phyloP scores from a whole-genome alignment of 306 rosid genomes.

The Quercus wislizeni region DNA sequence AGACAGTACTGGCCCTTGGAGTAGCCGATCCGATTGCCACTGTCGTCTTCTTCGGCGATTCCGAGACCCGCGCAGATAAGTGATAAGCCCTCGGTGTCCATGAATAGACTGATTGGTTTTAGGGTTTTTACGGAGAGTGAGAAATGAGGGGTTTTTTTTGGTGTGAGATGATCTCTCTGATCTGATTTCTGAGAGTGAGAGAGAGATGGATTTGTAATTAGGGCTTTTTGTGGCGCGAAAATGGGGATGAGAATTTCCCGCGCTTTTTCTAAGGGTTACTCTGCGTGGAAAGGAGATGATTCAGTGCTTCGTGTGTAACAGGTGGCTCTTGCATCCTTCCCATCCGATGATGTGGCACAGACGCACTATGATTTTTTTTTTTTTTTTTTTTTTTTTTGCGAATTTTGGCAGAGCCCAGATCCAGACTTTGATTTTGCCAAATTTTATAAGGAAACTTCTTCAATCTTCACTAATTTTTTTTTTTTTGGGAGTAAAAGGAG shows the following conservation, averaged over 20 bases:
- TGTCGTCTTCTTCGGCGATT: constrained; percentile 45
- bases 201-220: background rate
- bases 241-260: constrained; percentile 23
- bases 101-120: constrained; percentile 7
- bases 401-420: too few species aligned
- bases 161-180: background rate
- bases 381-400: too few species aligned
- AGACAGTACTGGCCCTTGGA: constrained; percentile 64
- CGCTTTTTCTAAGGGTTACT: background rate
- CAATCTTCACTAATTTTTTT: too few species aligned
- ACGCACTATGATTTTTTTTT: background rate
- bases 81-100: constrained; percentile 80
- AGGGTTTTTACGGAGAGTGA: background rate
- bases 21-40: constrained; percentile 64
- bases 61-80: constrained; percentile 77
- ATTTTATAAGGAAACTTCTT: too few species aligned
- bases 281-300: background rate
- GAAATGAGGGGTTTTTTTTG: background rate
- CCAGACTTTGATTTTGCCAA: too few species aligned
- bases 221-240: constrained; percentile 8
- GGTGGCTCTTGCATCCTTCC: background rate
- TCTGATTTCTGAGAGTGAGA: background rate
- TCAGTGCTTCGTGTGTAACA: background rate
- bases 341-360: background rate
- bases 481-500: too few species aligned